A percentile compares a stretch with the other conserved stretches of the same genome.
Conservation (phyloP, 2,329 filamentous ascomycete species). For the Myriosclerotinia duriaeana region DNA sequence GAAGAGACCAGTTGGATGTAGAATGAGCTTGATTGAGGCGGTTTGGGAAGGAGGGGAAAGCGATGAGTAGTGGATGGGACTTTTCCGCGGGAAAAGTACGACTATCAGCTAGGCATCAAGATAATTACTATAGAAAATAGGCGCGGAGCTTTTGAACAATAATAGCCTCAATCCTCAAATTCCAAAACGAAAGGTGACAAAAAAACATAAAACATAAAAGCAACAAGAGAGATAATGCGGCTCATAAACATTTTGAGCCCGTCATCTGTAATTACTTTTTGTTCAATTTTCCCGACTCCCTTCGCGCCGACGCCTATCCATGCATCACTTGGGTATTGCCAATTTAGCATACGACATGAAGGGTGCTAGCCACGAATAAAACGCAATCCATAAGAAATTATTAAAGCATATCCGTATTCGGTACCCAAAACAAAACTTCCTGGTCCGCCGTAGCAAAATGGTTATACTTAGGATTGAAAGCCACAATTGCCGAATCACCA, state of each 20-base stretch:
- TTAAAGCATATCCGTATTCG: constrained; percentile 52
- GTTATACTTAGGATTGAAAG: constrained; percentile 89
- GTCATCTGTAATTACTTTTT: background rate
- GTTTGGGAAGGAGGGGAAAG: constrained; percentile 44
- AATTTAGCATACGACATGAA: constrained; percentile 10
- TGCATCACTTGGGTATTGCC: constrained; percentile 24
- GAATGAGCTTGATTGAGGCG: constrained; percentile 52
- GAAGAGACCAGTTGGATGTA: constrained; percentile 44
- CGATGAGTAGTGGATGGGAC: constrained; percentile 10
- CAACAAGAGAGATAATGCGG: background rate
- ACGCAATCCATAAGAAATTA: background rate
- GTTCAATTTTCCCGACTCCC: constrained; percentile 5
- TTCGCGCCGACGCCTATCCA: constrained; percentile 15
- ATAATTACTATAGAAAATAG: background rate
- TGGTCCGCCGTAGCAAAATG: constrained; percentile 87
- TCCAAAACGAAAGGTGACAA: background rate
- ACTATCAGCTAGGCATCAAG: background rate
- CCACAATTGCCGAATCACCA: constrained; percentile 70
- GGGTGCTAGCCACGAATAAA: background rate
- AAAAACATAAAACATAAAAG: background rate
- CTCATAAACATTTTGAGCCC: background rate
- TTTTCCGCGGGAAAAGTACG: background rate
- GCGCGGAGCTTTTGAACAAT: background rate
- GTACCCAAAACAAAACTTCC: constrained; percentile 77
- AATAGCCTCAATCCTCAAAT: background rate